These are phyloP conservation scores for Diddensiella santjacobensis DNA, from an alignment of 805 yeast species.

Conservation along the genomic window DNA sequence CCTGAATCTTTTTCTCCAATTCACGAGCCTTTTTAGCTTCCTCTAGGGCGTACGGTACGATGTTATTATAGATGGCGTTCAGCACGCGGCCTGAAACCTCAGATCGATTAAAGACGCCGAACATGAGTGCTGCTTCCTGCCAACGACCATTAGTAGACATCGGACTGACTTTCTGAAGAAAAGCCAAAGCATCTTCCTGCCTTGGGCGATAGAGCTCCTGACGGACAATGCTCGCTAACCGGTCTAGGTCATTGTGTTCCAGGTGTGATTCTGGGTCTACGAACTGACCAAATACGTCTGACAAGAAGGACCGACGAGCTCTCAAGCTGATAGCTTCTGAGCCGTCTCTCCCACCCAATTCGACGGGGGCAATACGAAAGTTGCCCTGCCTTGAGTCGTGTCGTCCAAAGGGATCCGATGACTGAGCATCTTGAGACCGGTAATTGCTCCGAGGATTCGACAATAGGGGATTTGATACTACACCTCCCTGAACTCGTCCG, in stretches of 20 bases:
- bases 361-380: not conserved
- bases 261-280: slow-evolving; percentile 5
- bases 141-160: slow-evolving; percentile 63
- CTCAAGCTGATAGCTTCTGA: not conserved
- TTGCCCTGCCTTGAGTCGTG: not conserved
- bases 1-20: slow-evolving; percentile 23
- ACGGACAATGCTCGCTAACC: slow-evolving; percentile 10
- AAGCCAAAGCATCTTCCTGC: slow-evolving; percentile 11
- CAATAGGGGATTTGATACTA: slow-evolving; percentile 17
- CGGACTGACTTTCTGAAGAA: slow-evolving; percentile 19
- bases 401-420: not conserved
- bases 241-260: slow-evolving; percentile 15
- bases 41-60: slow-evolving; percentile 22
- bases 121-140: slow-evolving; percentile 53
- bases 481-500: slow-evolving; percentile 10
- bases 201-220: slow-evolving; percentile 13
- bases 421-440: not conserved
- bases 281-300: slow-evolving; percentile 19
- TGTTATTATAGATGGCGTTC: slow-evolving; percentile 24
- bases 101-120: slow-evolving; percentile 42
- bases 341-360: not conserved
- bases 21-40: slow-evolving; percentile 27
- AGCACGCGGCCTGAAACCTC: slow-evolving; percentile 29
- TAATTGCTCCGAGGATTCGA: slow-evolving; percentile 3
- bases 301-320: slow-evolving; percentile 2